Base-by-base conservation (phyloP, 805 yeast species). In the Hanseniaspora meyeri region DNA sequence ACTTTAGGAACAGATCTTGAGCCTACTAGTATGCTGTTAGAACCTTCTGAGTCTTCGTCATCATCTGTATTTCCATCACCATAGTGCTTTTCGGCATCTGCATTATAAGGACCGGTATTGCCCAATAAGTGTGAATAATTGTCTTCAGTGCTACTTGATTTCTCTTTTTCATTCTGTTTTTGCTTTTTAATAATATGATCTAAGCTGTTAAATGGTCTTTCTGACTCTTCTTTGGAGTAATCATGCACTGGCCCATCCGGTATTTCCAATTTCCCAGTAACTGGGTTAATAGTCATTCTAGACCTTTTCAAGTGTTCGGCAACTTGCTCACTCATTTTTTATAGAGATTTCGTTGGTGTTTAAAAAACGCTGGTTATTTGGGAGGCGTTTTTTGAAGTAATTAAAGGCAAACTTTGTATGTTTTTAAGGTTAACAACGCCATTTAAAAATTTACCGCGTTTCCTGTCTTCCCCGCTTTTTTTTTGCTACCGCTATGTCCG, bases 1-100 rank as follows among this genome's bases (percentile, higher is more conserved):
- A 53, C 40, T 24, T 46, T 37, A 9, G 57, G 57, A 4, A 39
- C 36, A 3, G 51, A 39, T 46, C 57, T 53, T 11, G 57, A 45
- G 3, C 57, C 57, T 20, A 53, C 12, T 2, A 53, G 36, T 17
- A 53, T 29, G 24, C 36, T 53, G 24, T 43, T 53, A 3, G 57
- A 53, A 8, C n/a, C 47, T n/a, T 43, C 40, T 4, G 40, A 12
- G 11, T 19, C 19, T 4, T 43, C 55, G 31, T 51, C 37, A 6
- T 43, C 55, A 4, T 51, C 47, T 19, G 19, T 19, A 34, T 34
- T 46, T 12, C 27, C 38, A n/a, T 43, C 37, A 12, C n/a, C 24
- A 11, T 48, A 37, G 16, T 37, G 16, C 3, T 14, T 3, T 7
- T 17, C 12, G 9, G 20, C 24, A 10, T 7, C n/a, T 24, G 5